Evolutionary conservation across 768 basidiomycete genomes (phyloP).

Genomic region (Lentinula sp.): DNA sequence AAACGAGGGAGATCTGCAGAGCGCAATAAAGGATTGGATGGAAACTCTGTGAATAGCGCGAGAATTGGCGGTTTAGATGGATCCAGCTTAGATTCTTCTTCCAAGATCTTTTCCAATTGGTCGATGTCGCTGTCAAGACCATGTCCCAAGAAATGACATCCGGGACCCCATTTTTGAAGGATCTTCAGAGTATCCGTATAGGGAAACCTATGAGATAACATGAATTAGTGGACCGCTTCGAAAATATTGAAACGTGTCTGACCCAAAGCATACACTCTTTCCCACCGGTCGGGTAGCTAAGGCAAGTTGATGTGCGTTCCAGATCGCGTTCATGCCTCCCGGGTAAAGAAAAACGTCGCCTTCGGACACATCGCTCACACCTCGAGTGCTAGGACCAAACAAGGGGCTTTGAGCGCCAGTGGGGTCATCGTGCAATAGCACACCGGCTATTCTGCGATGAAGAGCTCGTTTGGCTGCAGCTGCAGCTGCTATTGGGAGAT

Average conservation of each 20-base stretch:
- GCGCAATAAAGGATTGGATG: conserved; percentile 91
- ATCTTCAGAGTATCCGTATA: conserved; percentile 95
- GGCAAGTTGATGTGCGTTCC: conserved; percentile 78
- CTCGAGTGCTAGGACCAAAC: conserved; percentile 61
- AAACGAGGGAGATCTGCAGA: conserved; percentile 73
- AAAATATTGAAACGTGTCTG: conserved; percentile 19
- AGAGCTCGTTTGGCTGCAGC: conserved; percentile 81
- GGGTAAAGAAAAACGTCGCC: conserved; percentile 87
- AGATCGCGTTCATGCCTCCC: conserved; percentile 92
- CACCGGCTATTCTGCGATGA: conserved; percentile 85
- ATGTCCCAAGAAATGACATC: conserved; percentile 82
- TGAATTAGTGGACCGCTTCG: not conserved
- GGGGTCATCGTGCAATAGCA: conserved; percentile 57
- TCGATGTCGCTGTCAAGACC: conserved; percentile 76
- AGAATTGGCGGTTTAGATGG: conserved; percentile 56
- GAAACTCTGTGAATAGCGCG: conserved; percentile 89
- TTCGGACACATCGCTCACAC: conserved; percentile 66
- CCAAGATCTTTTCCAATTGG: conserved; percentile 59
- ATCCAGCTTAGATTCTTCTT: conserved; percentile 29
- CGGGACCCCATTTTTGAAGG: conserved; percentile 93
- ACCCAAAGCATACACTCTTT: conserved; percentile 96
- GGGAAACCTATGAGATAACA: conserved; percentile 58
- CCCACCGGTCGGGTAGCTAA: conserved; percentile 45
- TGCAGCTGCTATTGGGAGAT: conserved; percentile 68
- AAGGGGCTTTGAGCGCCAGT: conserved; percentile 40